Conservation (phyloP, 257 asterid species). For the Ilex asprella region DNA sequence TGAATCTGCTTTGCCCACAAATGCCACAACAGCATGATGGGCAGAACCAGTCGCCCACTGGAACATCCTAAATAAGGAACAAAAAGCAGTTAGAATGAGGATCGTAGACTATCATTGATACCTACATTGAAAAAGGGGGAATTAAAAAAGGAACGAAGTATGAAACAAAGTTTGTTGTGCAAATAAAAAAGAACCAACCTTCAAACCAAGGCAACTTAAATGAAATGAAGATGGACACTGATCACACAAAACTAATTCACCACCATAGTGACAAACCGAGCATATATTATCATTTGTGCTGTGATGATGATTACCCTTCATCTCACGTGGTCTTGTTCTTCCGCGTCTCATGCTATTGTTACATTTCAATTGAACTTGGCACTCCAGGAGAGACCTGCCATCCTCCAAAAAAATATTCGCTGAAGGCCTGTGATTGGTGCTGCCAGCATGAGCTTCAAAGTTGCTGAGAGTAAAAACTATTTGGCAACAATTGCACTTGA, state of each 20-base stretch:
- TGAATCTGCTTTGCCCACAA: slow-evolving; percentile 42
- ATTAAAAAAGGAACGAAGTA: background rate
- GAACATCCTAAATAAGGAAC: slow-evolving; percentile 54
- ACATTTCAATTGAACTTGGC: slow-evolving; percentile 47
- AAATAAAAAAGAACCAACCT: slow-evolving; percentile 37
- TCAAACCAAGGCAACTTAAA: slow-evolving; percentile 67
- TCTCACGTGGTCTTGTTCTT: slow-evolving; percentile 20
- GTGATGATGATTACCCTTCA: slow-evolving; percentile 17
- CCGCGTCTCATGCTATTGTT: slow-evolving; percentile 10
- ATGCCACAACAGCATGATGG: slow-evolving; percentile 84
- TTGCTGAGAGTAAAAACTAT: slow-evolving; percentile 38
- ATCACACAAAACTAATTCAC: slow-evolving; percentile 79
- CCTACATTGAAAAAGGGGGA: slow-evolving; percentile 2
- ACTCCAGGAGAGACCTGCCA: slow-evolving; percentile 69
- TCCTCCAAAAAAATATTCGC: slow-evolving; percentile 64
- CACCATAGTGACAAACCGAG: slow-evolving; percentile 81
- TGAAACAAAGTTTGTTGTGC: slow-evolving; percentile 7
- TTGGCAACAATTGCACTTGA: slow-evolving; percentile 73
- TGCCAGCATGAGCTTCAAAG: slow-evolving; percentile 78
- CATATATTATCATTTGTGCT: slow-evolving; percentile 60
- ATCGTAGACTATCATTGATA: slow-evolving; percentile 3
- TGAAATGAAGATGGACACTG: slow-evolving; percentile 89
- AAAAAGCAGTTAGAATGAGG: slow-evolving; percentile 8
- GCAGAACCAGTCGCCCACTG: slow-evolving; percentile 97
- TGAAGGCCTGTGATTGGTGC: slow-evolving; percentile 49